Evolutionary conservation across 169 alveolate genomes (phyloP), one percentile per base, ranked within the genome.

Genomic region (Plasmodium vinckei): DNA sequence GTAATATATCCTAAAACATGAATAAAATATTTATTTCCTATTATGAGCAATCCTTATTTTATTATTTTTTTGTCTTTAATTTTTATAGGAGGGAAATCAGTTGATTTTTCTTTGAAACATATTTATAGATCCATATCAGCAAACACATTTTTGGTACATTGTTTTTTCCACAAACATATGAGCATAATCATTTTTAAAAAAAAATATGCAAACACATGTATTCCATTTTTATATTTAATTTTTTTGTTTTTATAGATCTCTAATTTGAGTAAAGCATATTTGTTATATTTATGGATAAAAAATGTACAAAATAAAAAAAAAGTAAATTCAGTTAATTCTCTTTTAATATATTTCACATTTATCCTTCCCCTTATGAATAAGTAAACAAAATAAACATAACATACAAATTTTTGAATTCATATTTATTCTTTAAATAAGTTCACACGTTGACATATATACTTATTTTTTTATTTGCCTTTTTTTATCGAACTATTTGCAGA

Each of bases 111-210:
- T 17, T 39, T 77, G 72, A 77, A 77, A 68, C 69, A 77, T 44
- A 77, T 77, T 5, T 77, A 77, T 9, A 67, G 88, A 5, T 77
- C 88, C 25, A 77, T 77, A 77, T 77, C 75, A 27, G 88, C 88
- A n/a, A 77, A 77, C 54, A 64, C 88, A 9, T 77, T 77, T 68
- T 63, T 77, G 75, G 88, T 77, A 15, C 54, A 9, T 27, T 5
- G 7, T 21, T 23, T 44, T 4, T 27, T 13, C 12, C 19, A 49
- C 9, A 19, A 25, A 17, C 9, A 12, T 12, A 5, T 19, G 0
- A 19, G 12, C 9, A 12, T n/a, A 23, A 53, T 10, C 19, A 10
- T 42, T 19, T 19, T 10, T 25, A 9, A 69, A 69, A 5, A 7
- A 33, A 33, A 33, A 33, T 33, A 33, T 33, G 42, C 42, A 33